These are phyloP conservation scores for Acer yangbiense DNA, from an alignment of 345 rosid species.

Conservation along the genomic window DNA sequence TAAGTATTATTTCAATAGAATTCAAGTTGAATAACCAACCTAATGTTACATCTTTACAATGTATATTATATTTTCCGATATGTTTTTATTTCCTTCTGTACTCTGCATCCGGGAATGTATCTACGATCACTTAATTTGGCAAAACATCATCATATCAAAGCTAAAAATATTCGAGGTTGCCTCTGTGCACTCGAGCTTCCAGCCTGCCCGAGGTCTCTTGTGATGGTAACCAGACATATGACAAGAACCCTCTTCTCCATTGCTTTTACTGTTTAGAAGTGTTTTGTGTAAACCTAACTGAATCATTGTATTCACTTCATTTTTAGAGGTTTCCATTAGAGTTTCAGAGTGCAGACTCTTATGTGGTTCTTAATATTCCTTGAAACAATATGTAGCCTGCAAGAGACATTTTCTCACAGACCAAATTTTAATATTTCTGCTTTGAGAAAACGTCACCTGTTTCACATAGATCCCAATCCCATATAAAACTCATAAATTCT, in stretches of 20 bases:
- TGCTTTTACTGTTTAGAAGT: no score
- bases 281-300: no score
- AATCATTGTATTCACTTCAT: background rate
- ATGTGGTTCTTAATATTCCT: background rate
- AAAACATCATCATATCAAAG: background rate
- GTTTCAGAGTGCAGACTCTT: background rate
- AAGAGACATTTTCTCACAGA: no score
- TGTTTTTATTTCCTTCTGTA: constrained; percentile 1
- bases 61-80: background rate
- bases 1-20: background rate
- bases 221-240: no score
- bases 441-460: background rate
- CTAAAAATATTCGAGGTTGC: background rate
- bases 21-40: background rate
- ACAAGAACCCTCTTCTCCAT: no score
- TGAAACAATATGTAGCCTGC: background rate
- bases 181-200: background rate
- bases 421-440: background rate
- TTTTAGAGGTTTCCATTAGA: background rate
- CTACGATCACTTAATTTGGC: background rate
- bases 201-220: no score
- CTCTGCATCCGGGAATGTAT: background rate
- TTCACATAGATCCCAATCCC: background rate
- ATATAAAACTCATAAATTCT: background rate
- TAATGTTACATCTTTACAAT: background rate